A percentile compares a stretch with the other conserved stretches of the same genome.
phyloP scores from a whole-genome alignment of 805 yeast species.

The Pichia ethanolica region DNA sequence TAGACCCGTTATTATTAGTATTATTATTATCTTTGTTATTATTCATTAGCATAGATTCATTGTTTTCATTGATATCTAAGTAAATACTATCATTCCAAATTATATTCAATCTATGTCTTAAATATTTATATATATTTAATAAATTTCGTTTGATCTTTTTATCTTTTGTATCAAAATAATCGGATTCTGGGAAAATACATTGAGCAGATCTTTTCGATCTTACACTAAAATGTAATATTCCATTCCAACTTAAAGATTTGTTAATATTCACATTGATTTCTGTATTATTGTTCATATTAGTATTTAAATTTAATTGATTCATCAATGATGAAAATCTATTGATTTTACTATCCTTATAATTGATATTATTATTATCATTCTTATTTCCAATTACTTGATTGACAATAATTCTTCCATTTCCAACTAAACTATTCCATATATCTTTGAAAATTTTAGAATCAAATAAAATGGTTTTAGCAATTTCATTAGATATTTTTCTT shows the following conservation, averaged over 20 bases:
- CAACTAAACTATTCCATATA: conserved; percentile 11
- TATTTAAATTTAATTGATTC: conserved; percentile 33
- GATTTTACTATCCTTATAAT: conserved; percentile 13
- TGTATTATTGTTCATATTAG: neutral
- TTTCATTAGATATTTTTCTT: conserved; percentile 49
- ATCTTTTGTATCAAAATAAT: conserved; percentile 12
- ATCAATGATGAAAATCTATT: conserved; percentile 6
- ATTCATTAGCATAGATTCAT: no score
- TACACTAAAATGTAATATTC: conserved; percentile 59
- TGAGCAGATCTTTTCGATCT: conserved; percentile 62
- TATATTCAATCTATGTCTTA: conserved; percentile 8
- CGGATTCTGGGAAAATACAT: conserved; percentile 31
- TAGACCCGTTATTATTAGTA: neutral
- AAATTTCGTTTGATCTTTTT: conserved; percentile 17
- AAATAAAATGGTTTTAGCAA: conserved; percentile 37
- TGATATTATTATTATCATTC: neutral
- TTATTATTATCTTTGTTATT: no score
- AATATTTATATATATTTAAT: conserved; percentile 22
- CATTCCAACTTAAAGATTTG: neutral
- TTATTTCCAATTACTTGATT: conserved; percentile 36
- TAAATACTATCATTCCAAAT: neutral
- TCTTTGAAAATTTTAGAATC: conserved; percentile 20
- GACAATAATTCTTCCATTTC: conserved; percentile 3
- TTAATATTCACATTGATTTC: neutral
- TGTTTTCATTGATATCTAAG: neutral